Percentiles rank a stretch among this genome's conserved stretches.
phyloP scores from a whole-genome alignment of 1,284 basidiomycete species.

The Fomitopsis schrenkii region DNA sequence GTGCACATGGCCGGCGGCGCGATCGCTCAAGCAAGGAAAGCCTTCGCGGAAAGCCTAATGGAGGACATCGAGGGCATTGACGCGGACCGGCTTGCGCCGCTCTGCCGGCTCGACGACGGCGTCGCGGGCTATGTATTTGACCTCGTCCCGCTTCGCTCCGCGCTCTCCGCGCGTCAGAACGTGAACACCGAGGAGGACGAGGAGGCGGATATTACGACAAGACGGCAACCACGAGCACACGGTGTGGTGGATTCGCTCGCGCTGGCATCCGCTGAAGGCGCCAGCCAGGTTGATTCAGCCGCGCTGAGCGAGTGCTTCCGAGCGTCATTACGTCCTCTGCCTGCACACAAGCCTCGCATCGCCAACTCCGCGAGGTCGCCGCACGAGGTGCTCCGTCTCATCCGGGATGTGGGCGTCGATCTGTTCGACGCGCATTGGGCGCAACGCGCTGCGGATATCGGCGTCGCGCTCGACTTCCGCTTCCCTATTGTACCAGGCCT shows the following conservation, averaged over 20 bases:
- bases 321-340: conserved; percentile 54
- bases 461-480: conserved; percentile 71
- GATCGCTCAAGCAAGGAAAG: conserved; percentile 49
- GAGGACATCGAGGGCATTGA: conserved; percentile 58
- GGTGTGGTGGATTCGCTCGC: not conserved
- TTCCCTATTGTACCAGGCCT: conserved; percentile 49
- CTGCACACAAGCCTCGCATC: conserved; percentile 55
- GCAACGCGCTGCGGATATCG: conserved; percentile 56
- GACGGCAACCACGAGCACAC: not conserved
- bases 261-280: not conserved
- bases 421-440: conserved; percentile 73
- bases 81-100: conserved; percentile 44
- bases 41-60: conserved; percentile 56
- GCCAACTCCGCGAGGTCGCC: conserved; percentile 57
- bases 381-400: conserved; percentile 67
- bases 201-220: not conserved
- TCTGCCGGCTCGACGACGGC: conserved; percentile 59
- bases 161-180: conserved; percentile 9
- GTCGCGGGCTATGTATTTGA: conserved; percentile 67
- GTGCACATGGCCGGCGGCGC: conserved; percentile 66
- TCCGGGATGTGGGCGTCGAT: conserved; percentile 65
- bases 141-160: conserved; percentile 48
- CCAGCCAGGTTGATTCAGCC: conserved; percentile 5
- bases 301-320: conserved; percentile 36
- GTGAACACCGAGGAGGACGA: not conserved